Conservation (phyloP, 257 asterid species). For the Jasminum sambac region DNA sequence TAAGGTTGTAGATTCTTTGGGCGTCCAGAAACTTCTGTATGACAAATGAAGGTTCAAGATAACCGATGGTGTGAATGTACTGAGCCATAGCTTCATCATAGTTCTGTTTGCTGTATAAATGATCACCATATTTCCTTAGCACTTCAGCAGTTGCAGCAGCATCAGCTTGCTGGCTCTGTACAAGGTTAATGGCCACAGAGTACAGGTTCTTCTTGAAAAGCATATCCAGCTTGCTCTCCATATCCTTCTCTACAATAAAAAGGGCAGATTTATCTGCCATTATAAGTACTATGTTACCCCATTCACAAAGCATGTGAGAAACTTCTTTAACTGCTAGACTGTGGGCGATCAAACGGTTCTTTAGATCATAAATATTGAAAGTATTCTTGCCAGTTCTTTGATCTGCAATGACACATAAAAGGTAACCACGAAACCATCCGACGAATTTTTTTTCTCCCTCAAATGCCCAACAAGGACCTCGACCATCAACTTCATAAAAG, state of each 20-base stretch:
- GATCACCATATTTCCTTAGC: slow-evolving; percentile 93
- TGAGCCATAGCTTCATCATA: slow-evolving; percentile 95
- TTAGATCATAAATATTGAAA: slow-evolving; percentile 82
- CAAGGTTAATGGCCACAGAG: slow-evolving; percentile 88
- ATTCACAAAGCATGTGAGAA: slow-evolving; percentile 94
- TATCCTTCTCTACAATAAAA: slow-evolving; percentile 89
- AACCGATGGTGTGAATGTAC: slow-evolving; percentile 83
- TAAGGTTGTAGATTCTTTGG: slow-evolving; percentile 86
- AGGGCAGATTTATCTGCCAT: slow-evolving; percentile 82
- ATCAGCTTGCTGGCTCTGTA: slow-evolving; percentile 96
- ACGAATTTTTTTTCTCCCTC: slow-evolving; percentile 90
- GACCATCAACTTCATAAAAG: slow-evolving; percentile 94
- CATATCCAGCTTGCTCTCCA: slow-evolving; percentile 98
- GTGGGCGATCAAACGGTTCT: slow-evolving; percentile 86
- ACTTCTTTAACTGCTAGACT: slow-evolving; percentile 72
- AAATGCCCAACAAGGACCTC: slow-evolving; percentile 99
- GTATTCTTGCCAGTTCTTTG: slow-evolving; percentile 72
- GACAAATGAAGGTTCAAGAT: slow-evolving; percentile 94
- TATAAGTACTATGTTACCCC: slow-evolving; percentile 89
- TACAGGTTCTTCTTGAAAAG: slow-evolving; percentile 96
- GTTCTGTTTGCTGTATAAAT: slow-evolving; percentile 75
- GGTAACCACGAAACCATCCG: slow-evolving; percentile 96
- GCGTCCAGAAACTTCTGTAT: slow-evolving; percentile 97
- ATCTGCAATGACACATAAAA: slow-evolving; percentile 81
- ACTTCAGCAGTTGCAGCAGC: slow-evolving; percentile 96